Evolutionary conservation across 1,284 basidiomycete species (phyloP), one percentile per base, ranked within the genome.

Genomic region (Tremellales sp.): DNA sequence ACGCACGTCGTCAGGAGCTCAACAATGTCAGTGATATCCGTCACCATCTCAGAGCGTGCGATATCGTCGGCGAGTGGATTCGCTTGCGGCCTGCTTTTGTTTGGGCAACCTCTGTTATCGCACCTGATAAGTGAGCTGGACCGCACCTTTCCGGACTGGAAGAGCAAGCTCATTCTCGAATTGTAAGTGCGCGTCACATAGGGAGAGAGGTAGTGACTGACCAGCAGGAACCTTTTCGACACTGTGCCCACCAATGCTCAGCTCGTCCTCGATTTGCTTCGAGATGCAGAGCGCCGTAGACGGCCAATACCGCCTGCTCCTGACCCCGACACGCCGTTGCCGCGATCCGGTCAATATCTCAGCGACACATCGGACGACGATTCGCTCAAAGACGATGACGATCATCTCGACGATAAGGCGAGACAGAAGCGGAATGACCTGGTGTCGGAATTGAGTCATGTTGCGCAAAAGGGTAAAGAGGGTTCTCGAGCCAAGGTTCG

Each of bases 191-290:
- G 0, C 6, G 8, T 13, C 7, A 11, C 17, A 13, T 7, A n/a
- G n/a, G n/a, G n/a, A n/a, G n/a, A n/a, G n/a, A n/a, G n/a, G n/a
- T n/a, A n/a, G n/a, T 12, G 11, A 47, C 19, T 56, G 46, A 39
- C 50, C 1, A 52, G 45, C 35, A 78, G 77, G 54, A 73, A 75
- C 7, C 53, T 79, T 25, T 64, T 79, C 5, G 67, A 64, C 2
- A 73, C 75, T 8, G 77, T 78, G 0, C 79, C 79, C 1, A 80
- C 79, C 23, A 78, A 81, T 44, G 75, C 78, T 4, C 79, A 80
- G 50, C 70, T 80, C n/a, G 73, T 77, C 4, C 59, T 80, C 4
- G 75, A 78, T 4, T 60, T 80, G 17, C 62, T 80, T 1, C 72
- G 79, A 2, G 70, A 79, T 40, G 77, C 74, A 6, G 79, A 80